These are phyloP conservation scores for Cyberlindnera mississippiensis DNA, from an alignment of 805 yeast species.

Conservation along the genomic window DNA sequence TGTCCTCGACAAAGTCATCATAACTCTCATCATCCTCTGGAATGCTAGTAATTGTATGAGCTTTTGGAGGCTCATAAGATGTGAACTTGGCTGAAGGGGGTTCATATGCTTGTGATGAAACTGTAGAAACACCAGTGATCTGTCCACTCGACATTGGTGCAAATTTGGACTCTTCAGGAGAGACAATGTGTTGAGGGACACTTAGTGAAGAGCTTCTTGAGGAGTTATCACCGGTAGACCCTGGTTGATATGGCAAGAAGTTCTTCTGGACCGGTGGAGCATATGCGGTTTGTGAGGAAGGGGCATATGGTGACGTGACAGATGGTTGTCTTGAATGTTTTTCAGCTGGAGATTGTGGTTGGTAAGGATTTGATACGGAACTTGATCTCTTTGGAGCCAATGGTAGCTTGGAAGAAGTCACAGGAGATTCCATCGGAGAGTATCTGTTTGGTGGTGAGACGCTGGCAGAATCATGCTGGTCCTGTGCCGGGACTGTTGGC, in stretches of 20 bases:
- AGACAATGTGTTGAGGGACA: background rate
- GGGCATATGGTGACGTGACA: constrained; percentile 12
- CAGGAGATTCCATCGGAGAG: background rate
- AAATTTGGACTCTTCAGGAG: constrained; percentile 12
- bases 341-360: constrained; percentile 6
- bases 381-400: background rate
- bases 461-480: background rate
- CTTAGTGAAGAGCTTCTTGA: constrained; percentile 9
- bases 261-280: constrained; percentile 10
- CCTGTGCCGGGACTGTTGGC: background rate
- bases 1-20: constrained; percentile 41
- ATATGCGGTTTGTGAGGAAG: constrained; percentile 1
- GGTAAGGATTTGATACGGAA: background rate
- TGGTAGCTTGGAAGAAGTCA: background rate
- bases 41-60: constrained; percentile 16
- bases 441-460: no score
- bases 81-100: constrained; percentile 28
- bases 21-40: constrained; percentile 43
- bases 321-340: constrained; percentile 7
- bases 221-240: constrained; percentile 4
- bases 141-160: constrained; percentile 13
- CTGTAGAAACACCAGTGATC: constrained; percentile 8
- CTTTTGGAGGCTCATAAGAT: constrained; percentile 26
- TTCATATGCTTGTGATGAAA: constrained; percentile 8
- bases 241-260: constrained; percentile 12